Base-by-base conservation (phyloP, 345 rosid genomes). In the Theobroma cacao region DNA sequence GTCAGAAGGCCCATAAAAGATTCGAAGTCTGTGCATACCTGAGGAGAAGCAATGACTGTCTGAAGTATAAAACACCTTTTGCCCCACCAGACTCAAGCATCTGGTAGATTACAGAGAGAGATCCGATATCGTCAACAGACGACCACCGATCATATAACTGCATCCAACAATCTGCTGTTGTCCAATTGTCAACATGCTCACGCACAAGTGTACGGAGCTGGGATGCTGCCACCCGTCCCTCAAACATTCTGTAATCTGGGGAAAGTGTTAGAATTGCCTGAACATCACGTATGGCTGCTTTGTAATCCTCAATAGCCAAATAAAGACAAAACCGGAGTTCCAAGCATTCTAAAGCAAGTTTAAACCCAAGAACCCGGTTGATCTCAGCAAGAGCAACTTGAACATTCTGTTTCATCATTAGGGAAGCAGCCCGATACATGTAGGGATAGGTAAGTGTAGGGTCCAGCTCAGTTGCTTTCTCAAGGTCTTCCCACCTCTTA, bases 131-230 rank as follows among this genome's bases (percentile, higher is more conserved):
- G 79, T 95, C 99, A 78, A 96, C 99, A 33, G 92, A 88, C 33
- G 99, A 96, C 98, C 99, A 96, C 78, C 93, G 87, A 73, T 92
- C 97, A 80, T 94, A 96, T 82, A 96, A 81, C 75, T 96, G 99
- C 90, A 94, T 82, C 99, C 99, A 96, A 85, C 98, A 96, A 87
- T 96, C 99, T 0, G 99, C 99, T 1, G 97, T 87, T 52, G 98
- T 94, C 98, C 97, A 96, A 75, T 76, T 89, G 52, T 88, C 99
- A 26, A 92, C 88, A 81, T 96, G 98, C 88, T 91, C 99, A 68
- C 89, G 90, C 66, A 96, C 98, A 62, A 96, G 98, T 2, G 86
- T 92, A n/a, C 91, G 87, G 18, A 96, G 91, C 74, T 96, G 97
- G 78, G 92, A 86, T 3, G 94, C 99, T 20, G 95, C 95, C 24